phyloP scores from a whole-genome alignment of 768 basidiomycete species.

The Mycena polygramma region DNA sequence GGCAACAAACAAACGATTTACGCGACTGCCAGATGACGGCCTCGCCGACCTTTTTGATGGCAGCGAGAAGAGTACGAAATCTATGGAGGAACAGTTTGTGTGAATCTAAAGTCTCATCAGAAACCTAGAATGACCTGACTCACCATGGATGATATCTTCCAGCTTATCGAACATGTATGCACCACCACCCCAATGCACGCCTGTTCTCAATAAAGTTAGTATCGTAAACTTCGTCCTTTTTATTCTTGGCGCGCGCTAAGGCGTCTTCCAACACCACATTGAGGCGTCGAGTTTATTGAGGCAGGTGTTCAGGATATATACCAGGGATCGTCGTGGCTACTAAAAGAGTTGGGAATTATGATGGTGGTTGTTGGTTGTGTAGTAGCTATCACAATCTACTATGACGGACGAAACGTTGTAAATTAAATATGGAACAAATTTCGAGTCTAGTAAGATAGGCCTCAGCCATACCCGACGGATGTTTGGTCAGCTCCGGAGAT shows the following conservation, averaged over 20 bases:
- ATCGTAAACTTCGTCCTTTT: slow-evolving; percentile 59
- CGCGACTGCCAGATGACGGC: slow-evolving; percentile 82
- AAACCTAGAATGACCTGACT: slow-evolving; percentile 41
- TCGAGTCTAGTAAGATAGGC: too few relatives aligned
- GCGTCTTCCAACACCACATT: slow-evolving; percentile 72
- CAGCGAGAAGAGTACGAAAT: slow-evolving; percentile 82
- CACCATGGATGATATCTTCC: slow-evolving; percentile 86
- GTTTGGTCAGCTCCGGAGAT: too few relatives aligned
- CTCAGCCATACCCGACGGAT: too few relatives aligned
- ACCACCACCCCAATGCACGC: slow-evolving; percentile 84
- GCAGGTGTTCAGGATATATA: slow-evolving; percentile 83
- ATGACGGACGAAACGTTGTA: too few relatives aligned
- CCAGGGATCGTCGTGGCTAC: slow-evolving; percentile 77
- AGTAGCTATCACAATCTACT: too few relatives aligned
- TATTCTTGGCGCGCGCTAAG: slow-evolving; percentile 64
- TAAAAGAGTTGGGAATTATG: too few relatives aligned
- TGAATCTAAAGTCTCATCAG: slow-evolving; percentile 69
- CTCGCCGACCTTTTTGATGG: slow-evolving; percentile 79
- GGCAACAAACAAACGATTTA: slow-evolving; percentile 89
- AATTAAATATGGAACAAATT: too few relatives aligned
- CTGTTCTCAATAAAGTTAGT: slow-evolving; percentile 84
- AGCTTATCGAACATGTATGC: slow-evolving; percentile 85
- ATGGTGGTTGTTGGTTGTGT: too few relatives aligned
- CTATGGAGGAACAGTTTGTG: slow-evolving; percentile 90
- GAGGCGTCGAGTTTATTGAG: slow-evolving; percentile 89